phyloP scores from a whole-genome alignment of 495 filamentous ascomycete species.

The Penicillium mononematosum region DNA sequence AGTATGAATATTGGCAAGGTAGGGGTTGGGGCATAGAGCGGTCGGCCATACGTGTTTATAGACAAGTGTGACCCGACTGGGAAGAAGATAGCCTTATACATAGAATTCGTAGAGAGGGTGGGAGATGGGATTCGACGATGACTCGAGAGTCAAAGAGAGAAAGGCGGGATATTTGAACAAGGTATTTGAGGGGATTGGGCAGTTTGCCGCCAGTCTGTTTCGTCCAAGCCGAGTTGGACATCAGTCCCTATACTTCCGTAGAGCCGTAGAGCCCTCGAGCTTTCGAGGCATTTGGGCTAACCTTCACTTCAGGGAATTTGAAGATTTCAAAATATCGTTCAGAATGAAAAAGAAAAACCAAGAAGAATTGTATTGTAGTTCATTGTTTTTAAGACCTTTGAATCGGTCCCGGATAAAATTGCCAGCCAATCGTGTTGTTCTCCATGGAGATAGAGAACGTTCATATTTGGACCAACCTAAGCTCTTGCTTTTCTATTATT shows the following conservation, averaged over 20 bases:
- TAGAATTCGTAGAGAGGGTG: neutral
- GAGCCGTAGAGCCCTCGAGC: neutral
- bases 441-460: neutral
- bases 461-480: neutral
- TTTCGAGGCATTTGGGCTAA: neutral
- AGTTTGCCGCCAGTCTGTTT: neutral
- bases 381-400: neutral
- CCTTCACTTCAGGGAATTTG: neutral
- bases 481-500: neutral
- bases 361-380: neutral
- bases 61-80: neutral
- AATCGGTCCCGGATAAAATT: constrained; percentile 16
- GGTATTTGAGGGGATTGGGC: neutral
- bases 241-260: neutral
- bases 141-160: neutral
- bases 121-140: neutral
- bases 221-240: neutral
- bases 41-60: constrained; percentile 18
- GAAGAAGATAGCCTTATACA: neutral
- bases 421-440: constrained; percentile 20
- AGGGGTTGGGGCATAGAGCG: constrained; percentile 6
- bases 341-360: neutral
- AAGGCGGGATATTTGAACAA: neutral
- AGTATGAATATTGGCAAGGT: neutral
- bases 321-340: no score